These are phyloP conservation scores for Stylonectria norvegica DNA, from an alignment of 2,329 filamentous ascomycete species.

Conservation along the genomic window DNA sequence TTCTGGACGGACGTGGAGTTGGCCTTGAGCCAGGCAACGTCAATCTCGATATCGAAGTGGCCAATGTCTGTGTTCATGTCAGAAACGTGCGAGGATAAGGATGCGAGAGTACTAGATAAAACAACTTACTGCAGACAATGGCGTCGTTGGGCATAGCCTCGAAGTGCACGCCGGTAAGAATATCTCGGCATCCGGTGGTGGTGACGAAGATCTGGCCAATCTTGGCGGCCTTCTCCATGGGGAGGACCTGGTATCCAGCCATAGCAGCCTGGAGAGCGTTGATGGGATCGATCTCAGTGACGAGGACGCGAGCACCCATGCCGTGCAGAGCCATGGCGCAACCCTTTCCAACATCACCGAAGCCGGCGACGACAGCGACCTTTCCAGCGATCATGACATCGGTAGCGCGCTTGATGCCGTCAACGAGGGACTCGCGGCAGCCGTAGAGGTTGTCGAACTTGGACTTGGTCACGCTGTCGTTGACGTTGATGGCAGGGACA, in stretches of 20 bases:
- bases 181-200: slow-evolving; percentile 98
- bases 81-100: slow-evolving; percentile 4
- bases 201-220: slow-evolving; percentile 97
- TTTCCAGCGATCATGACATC: slow-evolving; percentile 99
- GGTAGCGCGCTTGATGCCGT: slow-evolving; percentile 99
- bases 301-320: slow-evolving; percentile 95
- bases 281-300: slow-evolving; percentile 98
- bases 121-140: slow-evolving; percentile 84
- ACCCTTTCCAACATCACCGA: slow-evolving; percentile 98
- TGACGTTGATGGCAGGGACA: slow-evolving; percentile 97
- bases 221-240: slow-evolving; percentile 93
- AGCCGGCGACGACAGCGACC: slow-evolving; percentile 95
- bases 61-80: slow-evolving; percentile 67
- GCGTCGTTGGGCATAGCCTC: slow-evolving; percentile 95
- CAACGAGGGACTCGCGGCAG: slow-evolving; percentile 96
- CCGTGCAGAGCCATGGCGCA: slow-evolving; percentile 92
- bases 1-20: slow-evolving; percentile 91
- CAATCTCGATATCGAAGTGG: slow-evolving; percentile 99
- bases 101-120: not conserved
- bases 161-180: slow-evolving; percentile 88
- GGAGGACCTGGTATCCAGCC: slow-evolving; percentile 92
- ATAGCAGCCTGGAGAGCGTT: slow-evolving; percentile 99
- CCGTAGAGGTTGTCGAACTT: slow-evolving; percentile 99
- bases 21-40: slow-evolving; percentile 98
- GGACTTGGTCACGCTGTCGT: slow-evolving; percentile 99